Base-by-base conservation (phyloP, 2,329 filamentous ascomycete species). In the Penicillium brevicompactum region DNA sequence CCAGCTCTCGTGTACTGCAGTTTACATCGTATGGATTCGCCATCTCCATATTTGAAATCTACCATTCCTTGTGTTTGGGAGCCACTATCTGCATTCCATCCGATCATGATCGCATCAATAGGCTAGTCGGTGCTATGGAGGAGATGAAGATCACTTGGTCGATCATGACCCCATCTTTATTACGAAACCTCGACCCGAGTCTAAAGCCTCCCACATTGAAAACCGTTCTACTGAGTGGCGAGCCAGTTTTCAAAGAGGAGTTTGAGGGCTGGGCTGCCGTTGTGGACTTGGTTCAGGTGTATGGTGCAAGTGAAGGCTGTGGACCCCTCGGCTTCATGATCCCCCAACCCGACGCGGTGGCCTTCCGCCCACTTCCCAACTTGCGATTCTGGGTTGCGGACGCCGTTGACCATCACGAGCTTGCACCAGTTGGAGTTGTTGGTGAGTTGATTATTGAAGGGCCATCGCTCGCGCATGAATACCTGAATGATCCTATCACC, bases 401-500 rank as follows among this genome's bases (percentile, higher is more conserved):
- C 51, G 59, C 64, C 0, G 49, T 54, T 16, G 60, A 67, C 41
- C 59, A 59, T 51, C 46, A 63, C 13, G 31, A 34, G 18, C 53
- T 70, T 14, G 55, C 64, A 6, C 65, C 73, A 2, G 57, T 76
- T 5, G 76, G 76, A 13, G 64, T 62, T 10, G 64, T 73, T 7
- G 76, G 76, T n/a, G 76, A 78, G 53, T 48, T 78, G 16, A 49
- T 75, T 6, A 51, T 78, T 13, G 69, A 74, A 54, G 74, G 75
- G 0, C 73, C 73, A 0, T 66, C 66, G 8, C 61, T 78, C 1
- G 73, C 63, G 5, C 21, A 43, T 9, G 47, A 24, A 22, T 78
- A 78, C 51, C 46, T 75, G 10, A 55, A 62, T n/a, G 49, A 65
- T 13, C 37, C 37, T 32, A 41, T 45, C 4, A 56, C 54, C 42